Base-by-base conservation (phyloP, 306 rosid genomes). In the Vigna trinervia region DNA sequence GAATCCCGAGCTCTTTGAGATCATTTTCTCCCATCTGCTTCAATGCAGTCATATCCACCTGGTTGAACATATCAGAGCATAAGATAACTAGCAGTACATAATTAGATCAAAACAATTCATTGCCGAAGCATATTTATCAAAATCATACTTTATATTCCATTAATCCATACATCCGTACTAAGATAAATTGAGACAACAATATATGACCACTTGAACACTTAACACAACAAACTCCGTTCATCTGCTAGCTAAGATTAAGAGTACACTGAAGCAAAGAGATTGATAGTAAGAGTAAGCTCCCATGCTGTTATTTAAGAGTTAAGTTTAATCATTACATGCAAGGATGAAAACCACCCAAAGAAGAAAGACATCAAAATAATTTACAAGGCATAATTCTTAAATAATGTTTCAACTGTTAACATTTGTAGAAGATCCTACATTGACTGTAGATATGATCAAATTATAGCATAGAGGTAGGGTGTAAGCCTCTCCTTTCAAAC, bases 21-120 rank as follows among this genome's bases (percentile, higher is more conserved):
- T 92, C 99, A 85, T 88, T 85, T 78, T 95, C 97, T 61, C 97
- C 92, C 99, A 95, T 95, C 84, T 92, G 97, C 88, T 84, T 95
- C 86, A 95, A 81, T 66, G 96, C 93, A 76, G 96, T 66, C 96
- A 95, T 87, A 88, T 95, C 99, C 78, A 95, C 94, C 97, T 92
- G 88, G 47, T 63, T 63, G 60, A 50, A 45, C 58, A 43, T 6
- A 46, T 5, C 71, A 82, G 56, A 28, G 78, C 5, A 46, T 39
- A 58, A 50, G 17, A 80, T 53, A 69, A 43, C 22, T 46, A 50
- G 56, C 43, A 61, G 46, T 17, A 19, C 73, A 71, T 79, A 48
- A 78, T 56, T 63, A 69, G 43, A 68, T 60, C 12, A n/a, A 32
- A 45, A 30, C 30, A 67, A 71, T 54, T 68, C 73, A 74, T 26